phyloP scores from a whole-genome alignment of 306 rosid species.

The Datisca glomerata region DNA sequence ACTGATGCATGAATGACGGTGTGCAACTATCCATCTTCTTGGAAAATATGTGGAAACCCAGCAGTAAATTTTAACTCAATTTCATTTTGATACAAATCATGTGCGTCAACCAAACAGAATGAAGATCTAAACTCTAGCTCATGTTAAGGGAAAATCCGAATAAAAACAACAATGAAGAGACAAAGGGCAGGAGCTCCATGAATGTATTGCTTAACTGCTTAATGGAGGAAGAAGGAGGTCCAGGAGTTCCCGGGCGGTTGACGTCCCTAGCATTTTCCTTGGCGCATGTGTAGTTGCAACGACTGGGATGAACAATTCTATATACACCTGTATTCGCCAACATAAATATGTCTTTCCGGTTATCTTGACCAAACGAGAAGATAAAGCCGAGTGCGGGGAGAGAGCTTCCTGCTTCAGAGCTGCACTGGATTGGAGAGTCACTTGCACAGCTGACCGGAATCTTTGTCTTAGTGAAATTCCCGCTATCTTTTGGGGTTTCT shows the following conservation, averaged over 20 bases:
- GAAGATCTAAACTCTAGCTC: no score
- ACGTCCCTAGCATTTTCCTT: conserved; percentile 9
- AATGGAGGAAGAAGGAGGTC: conserved; percentile 13
- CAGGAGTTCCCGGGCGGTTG: conserved; percentile 6
- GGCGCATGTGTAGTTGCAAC: conserved; percentile 21
- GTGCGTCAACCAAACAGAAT: no score
- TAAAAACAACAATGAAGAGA: conserved; percentile 6
- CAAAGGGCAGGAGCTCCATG: conserved; percentile 5
- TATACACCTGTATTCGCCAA: conserved; percentile 19
- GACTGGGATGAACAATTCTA: conserved; percentile 22
- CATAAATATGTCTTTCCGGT: conserved; percentile 19
- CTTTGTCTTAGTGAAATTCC: conserved; percentile 15
- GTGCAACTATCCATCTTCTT: no score
- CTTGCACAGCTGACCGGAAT: conserved; percentile 12
- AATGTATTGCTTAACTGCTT: conserved; percentile 4
- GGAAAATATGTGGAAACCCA: no score
- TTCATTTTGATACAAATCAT: no score
- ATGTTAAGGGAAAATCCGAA: no score
- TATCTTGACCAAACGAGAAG: conserved; percentile 29
- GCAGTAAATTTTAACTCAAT: no score
- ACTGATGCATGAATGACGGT: no score
- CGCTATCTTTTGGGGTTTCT: conserved; percentile 23
- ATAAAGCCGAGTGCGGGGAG: conserved; percentile 16
- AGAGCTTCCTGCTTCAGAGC: conserved; percentile 11
- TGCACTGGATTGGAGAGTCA: conserved; percentile 28